These are phyloP conservation scores for Pyrrhoderma lamaoense DNA, from an alignment of 1,284 basidiomycete genomes.

Conservation along the genomic window DNA sequence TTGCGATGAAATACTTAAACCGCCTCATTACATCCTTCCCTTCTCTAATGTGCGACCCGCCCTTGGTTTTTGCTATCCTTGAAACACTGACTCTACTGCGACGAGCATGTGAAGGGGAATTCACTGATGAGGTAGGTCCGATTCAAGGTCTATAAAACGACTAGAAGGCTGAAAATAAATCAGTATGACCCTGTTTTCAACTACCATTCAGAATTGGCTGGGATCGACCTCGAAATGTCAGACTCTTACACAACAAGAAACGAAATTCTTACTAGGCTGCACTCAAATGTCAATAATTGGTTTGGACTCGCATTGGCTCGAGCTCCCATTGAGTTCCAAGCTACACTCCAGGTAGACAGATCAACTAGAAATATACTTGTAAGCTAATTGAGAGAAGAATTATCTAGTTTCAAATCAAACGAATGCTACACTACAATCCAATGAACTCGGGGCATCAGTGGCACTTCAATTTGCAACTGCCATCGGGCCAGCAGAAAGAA, in stretches of 20 bases:
- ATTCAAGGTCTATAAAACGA: background rate
- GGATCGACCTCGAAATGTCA: conserved; percentile 73
- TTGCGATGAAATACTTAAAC: conserved; percentile 80
- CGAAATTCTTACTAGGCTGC: conserved; percentile 73
- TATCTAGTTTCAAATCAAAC: conserved; percentile 74
- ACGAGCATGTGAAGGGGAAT: conserved; percentile 86
- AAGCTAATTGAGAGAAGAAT: conserved; percentile 43
- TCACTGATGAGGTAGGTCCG: conserved; percentile 73
- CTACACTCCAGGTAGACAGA: conserved; percentile 74
- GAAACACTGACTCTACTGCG: conserved; percentile 90
- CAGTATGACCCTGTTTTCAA: conserved; percentile 86
- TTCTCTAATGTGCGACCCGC: conserved; percentile 86
- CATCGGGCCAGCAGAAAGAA: conserved; percentile 73
- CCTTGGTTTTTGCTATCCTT: conserved; percentile 83
- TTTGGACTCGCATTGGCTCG: conserved; percentile 79
- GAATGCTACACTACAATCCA: conserved; percentile 56
- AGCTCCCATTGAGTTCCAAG: conserved; percentile 89
- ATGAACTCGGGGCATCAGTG: conserved; percentile 85
- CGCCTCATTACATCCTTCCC: conserved; percentile 90
- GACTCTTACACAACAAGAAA: conserved; percentile 86
- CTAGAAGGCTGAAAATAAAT: background rate
- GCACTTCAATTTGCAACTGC: conserved; percentile 80
- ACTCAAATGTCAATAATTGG: conserved; percentile 74
- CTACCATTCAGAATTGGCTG: conserved; percentile 73
- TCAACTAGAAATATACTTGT: background rate